phyloP scores from a whole-genome alignment of 2,329 filamentous ascomycete species.

The Davidsoniella neocaledoniae region DNA sequence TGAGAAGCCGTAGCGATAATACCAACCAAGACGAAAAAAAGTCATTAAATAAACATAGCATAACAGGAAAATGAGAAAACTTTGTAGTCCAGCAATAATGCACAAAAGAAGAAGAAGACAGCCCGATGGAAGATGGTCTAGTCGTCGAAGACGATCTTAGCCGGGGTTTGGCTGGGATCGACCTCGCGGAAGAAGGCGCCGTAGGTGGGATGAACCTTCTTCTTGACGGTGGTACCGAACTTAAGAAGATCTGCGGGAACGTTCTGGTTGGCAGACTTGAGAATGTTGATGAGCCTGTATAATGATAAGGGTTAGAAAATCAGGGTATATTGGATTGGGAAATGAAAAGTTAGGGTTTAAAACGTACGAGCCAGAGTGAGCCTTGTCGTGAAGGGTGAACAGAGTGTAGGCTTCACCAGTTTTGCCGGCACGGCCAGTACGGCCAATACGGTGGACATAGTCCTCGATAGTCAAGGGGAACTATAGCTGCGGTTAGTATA shows the following conservation, averaged over 20 bases:
- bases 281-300: slow-evolving; percentile 70
- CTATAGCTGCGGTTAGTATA: slow-evolving; percentile 19
- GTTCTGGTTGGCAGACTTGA: slow-evolving; percentile 79
- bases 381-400: slow-evolving; percentile 91
- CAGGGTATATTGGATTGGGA: slow-evolving; percentile 11
- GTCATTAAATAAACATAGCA: neutral
- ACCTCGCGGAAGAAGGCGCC: slow-evolving; percentile 92
- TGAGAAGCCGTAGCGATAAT: neutral
- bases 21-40: neutral
- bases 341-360: neutral
- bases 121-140: neutral
- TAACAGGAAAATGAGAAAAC: neutral
- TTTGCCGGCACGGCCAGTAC: slow-evolving; percentile 85
- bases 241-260: slow-evolving; percentile 85
- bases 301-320: neutral
- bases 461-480: slow-evolving; percentile 94
- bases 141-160: slow-evolving; percentile 70
- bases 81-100: neutral
- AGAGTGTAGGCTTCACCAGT: slow-evolving; percentile 78
- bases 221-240: slow-evolving; percentile 96
- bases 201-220: slow-evolving; percentile 91
- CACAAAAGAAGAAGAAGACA: slow-evolving; percentile 4
- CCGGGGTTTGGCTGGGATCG: slow-evolving; percentile 65
- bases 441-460: slow-evolving; percentile 92
- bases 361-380: slow-evolving; percentile 70